Base-by-base conservation (phyloP, 768 basidiomycete genomes). In the Leccinum disarticulatum region DNA sequence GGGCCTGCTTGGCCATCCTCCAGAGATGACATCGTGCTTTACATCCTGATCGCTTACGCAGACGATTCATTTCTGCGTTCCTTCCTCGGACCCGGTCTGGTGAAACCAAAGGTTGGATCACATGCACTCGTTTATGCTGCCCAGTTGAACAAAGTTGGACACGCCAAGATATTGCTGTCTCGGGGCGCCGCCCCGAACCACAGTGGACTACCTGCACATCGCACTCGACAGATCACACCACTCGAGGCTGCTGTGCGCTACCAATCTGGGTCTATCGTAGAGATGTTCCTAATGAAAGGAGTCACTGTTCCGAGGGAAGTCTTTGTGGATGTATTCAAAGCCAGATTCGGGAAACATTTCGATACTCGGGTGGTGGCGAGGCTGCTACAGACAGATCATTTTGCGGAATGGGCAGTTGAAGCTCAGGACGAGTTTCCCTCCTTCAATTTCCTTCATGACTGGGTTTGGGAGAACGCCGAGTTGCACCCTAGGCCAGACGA, bases 1-100 rank as follows among this genome's bases (percentile, higher is more conserved):
- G 33, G 33, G 9, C 31, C 33, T 14, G 6, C 22, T 35, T 53
- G 52, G 52, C 52, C 52, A 31, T 35, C 33, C 22, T 36, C 33
- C n/a, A 15, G 17, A 36, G 41, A 62, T 4, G 62, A 62, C 28
- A 30, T 57, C 6, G 22, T 28, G 9, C 8, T 61, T 15, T 58
- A 48, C 17, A 57, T 56, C 14, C 14, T 58, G 2, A 8, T 58
- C 6, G 25, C 31, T 2, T 58, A 56, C 7, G 61, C 55, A 3
- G 13, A 31, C 2, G 56, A 57, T 0, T 36, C 51, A 3, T 38
- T 57, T n/a, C 52, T 57, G 3, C 50, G 51, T 57, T 57, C 14
- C 14, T 55, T 17, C 30, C 35, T 59, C 13, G 19, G 6, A 19
- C 14, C 6, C 19, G 3, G 8, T 10, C 11, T 3, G 13, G 19